A percentile compares a stretch with the other conserved stretches of the same genome.
phyloP scores from a whole-genome alignment of 768 basidiomycete species.

The Boletus rubescentipes region DNA sequence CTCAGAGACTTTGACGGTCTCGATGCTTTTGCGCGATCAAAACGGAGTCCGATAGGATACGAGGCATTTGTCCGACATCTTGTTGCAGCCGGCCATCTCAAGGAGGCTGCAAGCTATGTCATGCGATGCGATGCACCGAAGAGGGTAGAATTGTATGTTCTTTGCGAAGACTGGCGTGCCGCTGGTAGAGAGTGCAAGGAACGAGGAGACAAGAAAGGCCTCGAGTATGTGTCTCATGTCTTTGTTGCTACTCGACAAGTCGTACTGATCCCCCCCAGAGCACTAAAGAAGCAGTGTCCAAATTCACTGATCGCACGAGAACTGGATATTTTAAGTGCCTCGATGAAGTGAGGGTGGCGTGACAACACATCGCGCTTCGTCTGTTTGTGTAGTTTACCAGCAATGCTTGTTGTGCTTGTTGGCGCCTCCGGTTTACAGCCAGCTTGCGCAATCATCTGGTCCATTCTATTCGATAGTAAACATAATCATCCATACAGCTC shows the following conservation, averaged over 20 bases:
- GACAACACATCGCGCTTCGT: neutral
- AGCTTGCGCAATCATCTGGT: neutral
- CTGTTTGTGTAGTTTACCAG: neutral
- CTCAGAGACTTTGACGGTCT: constrained; percentile 83
- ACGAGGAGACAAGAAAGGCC: constrained; percentile 74
- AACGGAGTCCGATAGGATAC: constrained; percentile 92
- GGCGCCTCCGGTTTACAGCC: neutral
- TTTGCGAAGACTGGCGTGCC: constrained; percentile 86
- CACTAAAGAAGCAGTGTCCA: constrained; percentile 71
- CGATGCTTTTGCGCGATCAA: constrained; percentile 82
- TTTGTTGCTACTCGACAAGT: too few relatives aligned
- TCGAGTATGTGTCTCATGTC: constrained; percentile 65
- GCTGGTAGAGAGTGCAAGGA: constrained; percentile 92
- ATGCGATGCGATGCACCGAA: constrained; percentile 80
- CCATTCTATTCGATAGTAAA: too few relatives aligned
- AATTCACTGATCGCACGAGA: constrained; percentile 81
- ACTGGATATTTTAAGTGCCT: constrained; percentile 59
- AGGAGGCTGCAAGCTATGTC: constrained; percentile 78
- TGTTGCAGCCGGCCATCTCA: constrained; percentile 66
- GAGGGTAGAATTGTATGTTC: constrained; percentile 83
- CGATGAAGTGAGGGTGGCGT: constrained; percentile 57
- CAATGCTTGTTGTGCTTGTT: too few relatives aligned
- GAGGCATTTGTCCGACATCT: constrained; percentile 86
- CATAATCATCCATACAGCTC: constrained; percentile 32
- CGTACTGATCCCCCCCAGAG: constrained; percentile 41